Evolutionary conservation across 306 rosid species (phyloP).

Genomic region (Ceratonia siliqua): DNA sequence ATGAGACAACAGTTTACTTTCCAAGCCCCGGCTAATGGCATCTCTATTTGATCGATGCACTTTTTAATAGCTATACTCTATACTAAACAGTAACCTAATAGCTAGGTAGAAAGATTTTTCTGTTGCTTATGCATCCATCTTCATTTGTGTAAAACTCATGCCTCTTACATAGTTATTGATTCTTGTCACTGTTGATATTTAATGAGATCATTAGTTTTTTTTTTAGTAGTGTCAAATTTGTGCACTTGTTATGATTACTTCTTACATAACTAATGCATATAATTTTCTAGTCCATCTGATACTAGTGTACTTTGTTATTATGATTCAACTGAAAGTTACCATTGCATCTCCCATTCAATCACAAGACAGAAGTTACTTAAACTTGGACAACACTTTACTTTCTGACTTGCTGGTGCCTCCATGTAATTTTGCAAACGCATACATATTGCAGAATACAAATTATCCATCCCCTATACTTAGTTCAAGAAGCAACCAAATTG

Average conservation of each 20-base stretch:
- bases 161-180: neutral
- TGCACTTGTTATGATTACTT: neutral
- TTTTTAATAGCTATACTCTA: neutral
- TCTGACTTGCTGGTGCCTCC: neutral
- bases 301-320: too few relatives aligned
- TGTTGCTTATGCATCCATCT: neutral
- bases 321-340: neutral
- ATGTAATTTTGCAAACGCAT: too few relatives aligned
- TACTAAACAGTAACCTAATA: neutral
- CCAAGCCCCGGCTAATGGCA: neutral
- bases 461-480: neutral
- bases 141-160: neutral
- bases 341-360: neutral
- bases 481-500: neutral
- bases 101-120: neutral
- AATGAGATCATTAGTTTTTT: neutral
- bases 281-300: neutral
- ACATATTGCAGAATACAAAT: too few relatives aligned
- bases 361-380: neutral
- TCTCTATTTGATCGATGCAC: too few relatives aligned
- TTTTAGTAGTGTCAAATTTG: neutral
- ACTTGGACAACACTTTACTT: neutral
- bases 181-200: neutral
- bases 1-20: neutral
- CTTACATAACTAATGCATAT: neutral